Evolutionary conservation across 1,284 basidiomycete genomes (phyloP).

Genomic region (Malassezia caprae): DNA sequence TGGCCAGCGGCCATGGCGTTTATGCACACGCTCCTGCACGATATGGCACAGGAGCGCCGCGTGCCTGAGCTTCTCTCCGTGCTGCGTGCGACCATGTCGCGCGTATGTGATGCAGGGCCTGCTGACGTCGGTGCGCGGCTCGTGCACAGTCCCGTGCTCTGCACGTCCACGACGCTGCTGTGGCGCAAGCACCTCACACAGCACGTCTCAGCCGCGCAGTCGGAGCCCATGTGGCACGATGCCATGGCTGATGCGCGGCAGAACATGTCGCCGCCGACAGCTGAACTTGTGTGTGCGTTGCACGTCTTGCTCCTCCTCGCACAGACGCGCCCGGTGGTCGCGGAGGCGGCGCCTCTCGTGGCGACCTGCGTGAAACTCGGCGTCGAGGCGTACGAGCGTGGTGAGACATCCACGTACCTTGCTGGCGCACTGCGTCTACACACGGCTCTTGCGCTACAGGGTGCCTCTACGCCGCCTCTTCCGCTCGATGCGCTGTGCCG

Average conservation of each 20-base stretch:
- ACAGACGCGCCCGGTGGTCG: not conserved
- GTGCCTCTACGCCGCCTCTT: not conserved
- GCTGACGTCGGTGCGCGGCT: not conserved
- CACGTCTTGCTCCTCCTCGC: not conserved
- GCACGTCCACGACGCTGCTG: not conserved
- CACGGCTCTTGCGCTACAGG: not conserved
- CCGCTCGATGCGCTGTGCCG: not conserved
- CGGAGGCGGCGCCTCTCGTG: not conserved
- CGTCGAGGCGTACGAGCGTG: not conserved
- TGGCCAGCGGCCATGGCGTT: not conserved
- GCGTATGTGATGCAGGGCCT: not conserved
- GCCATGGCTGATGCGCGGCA: not conserved
- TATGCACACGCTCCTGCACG: not conserved
- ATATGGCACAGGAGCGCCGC: not conserved
- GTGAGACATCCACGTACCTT: not conserved
- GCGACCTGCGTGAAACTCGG: not conserved
- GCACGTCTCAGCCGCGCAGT: not conserved
- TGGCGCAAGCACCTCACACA: not conserved
- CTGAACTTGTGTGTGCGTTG: not conserved
- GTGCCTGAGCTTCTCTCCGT: not conserved
- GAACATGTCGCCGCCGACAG: not conserved
- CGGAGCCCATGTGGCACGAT: not conserved
- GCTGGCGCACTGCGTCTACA: not conserved
- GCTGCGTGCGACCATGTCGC: not conserved
- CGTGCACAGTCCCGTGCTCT: slow-evolving; percentile 2